These are phyloP conservation scores for Cladobotryum protrusum DNA, from an alignment of 2,329 filamentous ascomycete species.

Conservation along the genomic window DNA sequence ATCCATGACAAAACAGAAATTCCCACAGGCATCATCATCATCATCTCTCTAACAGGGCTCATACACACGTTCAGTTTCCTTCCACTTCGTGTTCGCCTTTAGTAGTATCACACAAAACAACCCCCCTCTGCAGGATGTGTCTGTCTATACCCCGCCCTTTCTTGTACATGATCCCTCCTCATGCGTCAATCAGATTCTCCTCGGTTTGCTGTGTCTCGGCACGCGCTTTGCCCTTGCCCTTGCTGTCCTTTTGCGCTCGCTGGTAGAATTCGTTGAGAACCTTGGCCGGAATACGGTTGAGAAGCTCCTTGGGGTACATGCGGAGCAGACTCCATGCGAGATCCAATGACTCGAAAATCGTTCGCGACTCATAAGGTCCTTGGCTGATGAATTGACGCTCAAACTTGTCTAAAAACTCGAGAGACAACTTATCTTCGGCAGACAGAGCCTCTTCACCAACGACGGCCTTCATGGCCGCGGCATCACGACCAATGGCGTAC, in stretches of 20 bases:
- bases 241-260: constrained; percentile 56
- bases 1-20: constrained; percentile 18
- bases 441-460: constrained; percentile 97
- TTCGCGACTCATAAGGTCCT: constrained; percentile 84
- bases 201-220: constrained; percentile 41
- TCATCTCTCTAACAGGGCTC: not conserved
- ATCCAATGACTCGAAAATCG: constrained; percentile 89
- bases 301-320: constrained; percentile 95
- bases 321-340: constrained; percentile 93
- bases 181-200: constrained; percentile 58
- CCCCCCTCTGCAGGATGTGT: not conserved
- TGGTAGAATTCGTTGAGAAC: constrained; percentile 78
- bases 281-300: constrained; percentile 89
- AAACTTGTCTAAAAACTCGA: constrained; percentile 98
- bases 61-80: constrained; percentile 3
- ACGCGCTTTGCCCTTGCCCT: constrained; percentile 55
- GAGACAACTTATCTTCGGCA: constrained; percentile 90
- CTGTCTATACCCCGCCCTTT: not conserved
- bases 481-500: constrained; percentile 97
- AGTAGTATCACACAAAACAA: no score
- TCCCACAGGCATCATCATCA: no score
- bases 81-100: no score
- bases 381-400: constrained; percentile 92
- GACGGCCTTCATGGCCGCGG: constrained; percentile 97
- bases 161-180: constrained; percentile 10